Evolutionary conservation across 2,329 filamentous ascomycete genomes (phyloP).

Genomic region (Blumeria graminis): DNA sequence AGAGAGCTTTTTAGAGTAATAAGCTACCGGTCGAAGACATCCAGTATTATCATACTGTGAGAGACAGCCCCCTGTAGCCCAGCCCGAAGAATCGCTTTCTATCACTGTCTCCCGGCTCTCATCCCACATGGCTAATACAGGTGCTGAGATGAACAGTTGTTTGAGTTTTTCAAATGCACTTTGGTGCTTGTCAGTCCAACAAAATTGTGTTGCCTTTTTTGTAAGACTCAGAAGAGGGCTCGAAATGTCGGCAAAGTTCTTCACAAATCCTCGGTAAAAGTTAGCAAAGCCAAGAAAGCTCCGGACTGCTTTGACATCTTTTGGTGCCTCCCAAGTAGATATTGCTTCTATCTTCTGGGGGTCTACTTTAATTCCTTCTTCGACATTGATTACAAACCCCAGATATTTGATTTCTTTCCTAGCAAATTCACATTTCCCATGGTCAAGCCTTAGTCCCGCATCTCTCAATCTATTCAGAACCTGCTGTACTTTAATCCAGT

Average conservation of each 20-base stretch:
- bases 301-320: not conserved
- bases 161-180: not conserved
- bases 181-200: not conserved
- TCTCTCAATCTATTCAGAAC: not conserved
- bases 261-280: not conserved
- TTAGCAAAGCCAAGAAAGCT: not conserved
- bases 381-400: not conserved
- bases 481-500: no score
- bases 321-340: not conserved
- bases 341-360: not conserved
- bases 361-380: not conserved
- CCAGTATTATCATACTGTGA: not conserved
- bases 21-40: not conserved
- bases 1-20: not conserved
- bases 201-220: not conserved
- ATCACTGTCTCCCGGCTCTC: not conserved
- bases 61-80: not conserved
- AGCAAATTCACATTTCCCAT: not conserved
- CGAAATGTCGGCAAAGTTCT: not conserved
- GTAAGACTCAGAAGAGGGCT: not conserved
- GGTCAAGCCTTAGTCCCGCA: not conserved
- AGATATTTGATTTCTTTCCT: not conserved
- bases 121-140: not conserved
- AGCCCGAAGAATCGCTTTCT: not conserved
- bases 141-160: not conserved